Percentiles rank a stretch among this genome's conserved stretches.
Conservation (phyloP, 108 stramenopile genomes). For the Nitzschia inconspicua region DNA sequence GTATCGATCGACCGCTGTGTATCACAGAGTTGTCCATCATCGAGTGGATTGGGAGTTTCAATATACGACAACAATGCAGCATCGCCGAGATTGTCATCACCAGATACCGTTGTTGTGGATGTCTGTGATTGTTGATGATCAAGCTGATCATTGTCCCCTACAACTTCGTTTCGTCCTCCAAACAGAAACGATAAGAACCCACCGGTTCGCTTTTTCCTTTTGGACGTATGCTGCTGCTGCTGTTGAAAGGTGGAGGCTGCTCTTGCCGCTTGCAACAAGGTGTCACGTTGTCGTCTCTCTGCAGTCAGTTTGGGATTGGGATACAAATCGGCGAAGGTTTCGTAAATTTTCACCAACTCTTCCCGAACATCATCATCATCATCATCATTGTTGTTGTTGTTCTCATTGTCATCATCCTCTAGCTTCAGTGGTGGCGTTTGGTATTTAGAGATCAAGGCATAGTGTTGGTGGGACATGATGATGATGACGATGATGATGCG, state of each 20-base stretch:
- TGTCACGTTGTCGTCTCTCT: slow-evolving; percentile 33
- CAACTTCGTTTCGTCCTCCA: neutral
- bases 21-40: slow-evolving; percentile 28
- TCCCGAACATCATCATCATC: neutral
- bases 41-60: slow-evolving; percentile 10
- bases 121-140: neutral
- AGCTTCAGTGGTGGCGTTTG: neutral
- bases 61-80: slow-evolving; percentile 20
- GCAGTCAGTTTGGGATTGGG: slow-evolving; percentile 45
- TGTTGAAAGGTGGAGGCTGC: slow-evolving; percentile 21
- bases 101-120: neutral
- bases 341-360: slow-evolving; percentile 24
- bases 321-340: slow-evolving; percentile 43
- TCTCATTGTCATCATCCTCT: neutral
- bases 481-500: neutral
- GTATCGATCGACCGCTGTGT: slow-evolving; percentile 30
- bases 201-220: neutral
- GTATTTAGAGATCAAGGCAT: slow-evolving; percentile 5
- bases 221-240: neutral
- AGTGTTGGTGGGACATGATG: slow-evolving; percentile 2
- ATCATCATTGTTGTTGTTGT: neutral
- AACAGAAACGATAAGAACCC: slow-evolving; percentile 13
- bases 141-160: neutral
- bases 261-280: slow-evolving; percentile 36
- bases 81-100: neutral